Evolutionary conservation across 305 asterid genomes (phyloP), one percentile per base, ranked within the genome.

Genomic region (Fraxinus latifolia): DNA sequence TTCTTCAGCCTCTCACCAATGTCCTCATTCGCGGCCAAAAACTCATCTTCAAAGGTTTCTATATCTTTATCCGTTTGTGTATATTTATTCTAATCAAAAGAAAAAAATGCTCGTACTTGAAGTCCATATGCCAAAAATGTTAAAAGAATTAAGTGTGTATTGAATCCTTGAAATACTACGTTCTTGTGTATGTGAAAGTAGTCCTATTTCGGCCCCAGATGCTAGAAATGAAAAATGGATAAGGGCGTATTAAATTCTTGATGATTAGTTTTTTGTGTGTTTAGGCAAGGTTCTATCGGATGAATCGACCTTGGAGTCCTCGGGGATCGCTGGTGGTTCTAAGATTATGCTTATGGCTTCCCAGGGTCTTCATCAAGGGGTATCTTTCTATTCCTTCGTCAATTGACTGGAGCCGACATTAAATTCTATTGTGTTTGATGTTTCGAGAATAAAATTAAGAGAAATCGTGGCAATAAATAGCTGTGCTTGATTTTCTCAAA

Each of bases 1-100:
- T 82, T 34, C 94, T 93, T 81, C 98, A 90, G 83, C 83, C 89
- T 81, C 91, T 91, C 84, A 95, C 99, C 80, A 85, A 95, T 88
- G 99, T 95, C 83, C 99, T 95, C 77, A 88, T 93, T 83, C 98
- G 99, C 58, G 97, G 97, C 86, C 98, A 95, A 68, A 95, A 94
- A 85, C 97, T 95, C 90, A 93, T 95, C n/a, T 92, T 42, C 86
- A 95, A 91, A 91, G 98, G 98, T 90, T 19, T 78, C 27, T 39
- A 29, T 71, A 29, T 33, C 8, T 17, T 33, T 62, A 9, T n/a
- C 11, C 31, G 15, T 44, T 75, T 9, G 1, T 19, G 12, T 29
- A 8, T 29, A 15, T 65, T 25, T 65, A 65, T 27, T 65, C 17
- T 62, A 21, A 2, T 7, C 5, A 25, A 25, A 62, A 25, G 7